Conservation (phyloP, 176 grass and related monocot genomes). For the Triticum monococcum region DNA sequence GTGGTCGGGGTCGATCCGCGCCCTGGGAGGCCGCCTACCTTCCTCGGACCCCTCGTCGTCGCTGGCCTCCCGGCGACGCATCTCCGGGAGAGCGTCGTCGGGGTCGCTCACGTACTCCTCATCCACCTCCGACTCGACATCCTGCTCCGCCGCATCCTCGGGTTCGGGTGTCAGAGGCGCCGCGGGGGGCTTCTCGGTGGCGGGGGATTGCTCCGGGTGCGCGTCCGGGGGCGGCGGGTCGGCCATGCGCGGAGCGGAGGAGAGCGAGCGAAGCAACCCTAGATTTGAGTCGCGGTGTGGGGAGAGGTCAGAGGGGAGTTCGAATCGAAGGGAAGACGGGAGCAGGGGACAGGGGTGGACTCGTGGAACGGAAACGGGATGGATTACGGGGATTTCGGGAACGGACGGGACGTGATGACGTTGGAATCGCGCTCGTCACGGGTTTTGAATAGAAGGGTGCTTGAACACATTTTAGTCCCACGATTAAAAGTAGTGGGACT, state of each 20-base stretch:
- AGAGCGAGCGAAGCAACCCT: constrained; percentile 41
- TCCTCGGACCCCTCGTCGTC: constrained; percentile 86
- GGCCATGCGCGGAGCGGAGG: constrained; percentile 31
- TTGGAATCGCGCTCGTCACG: no score
- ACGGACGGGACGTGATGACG: no score
- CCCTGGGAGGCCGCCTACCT: constrained; percentile 33
- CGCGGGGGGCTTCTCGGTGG: constrained; percentile 16
- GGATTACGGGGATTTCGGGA: background rate
- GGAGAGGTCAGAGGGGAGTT: constrained; percentile 31
- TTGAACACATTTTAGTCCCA: no score
- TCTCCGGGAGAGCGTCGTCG: constrained; percentile 68
- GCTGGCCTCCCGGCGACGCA: constrained; percentile 85
- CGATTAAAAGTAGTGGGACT: no score
- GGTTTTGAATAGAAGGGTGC: no score
- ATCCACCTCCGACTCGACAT: constrained; percentile 19
- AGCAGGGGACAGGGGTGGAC: background rate
- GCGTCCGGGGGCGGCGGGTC: constrained; percentile 33
- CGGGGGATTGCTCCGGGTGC: constrained; percentile 6
- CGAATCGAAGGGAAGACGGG: constrained; percentile 19
- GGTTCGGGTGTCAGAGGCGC: constrained; percentile 30
- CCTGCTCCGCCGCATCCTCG: constrained; percentile 36
- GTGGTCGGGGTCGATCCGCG: constrained; percentile 54
- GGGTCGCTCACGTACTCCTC: constrained; percentile 90
- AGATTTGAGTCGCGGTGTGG: constrained; percentile 41
- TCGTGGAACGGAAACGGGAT: constrained; percentile 17